Evolutionary conservation across 495 filamentous ascomycete genomes (phyloP).

Genomic region (Aspergillus conjunctus): DNA sequence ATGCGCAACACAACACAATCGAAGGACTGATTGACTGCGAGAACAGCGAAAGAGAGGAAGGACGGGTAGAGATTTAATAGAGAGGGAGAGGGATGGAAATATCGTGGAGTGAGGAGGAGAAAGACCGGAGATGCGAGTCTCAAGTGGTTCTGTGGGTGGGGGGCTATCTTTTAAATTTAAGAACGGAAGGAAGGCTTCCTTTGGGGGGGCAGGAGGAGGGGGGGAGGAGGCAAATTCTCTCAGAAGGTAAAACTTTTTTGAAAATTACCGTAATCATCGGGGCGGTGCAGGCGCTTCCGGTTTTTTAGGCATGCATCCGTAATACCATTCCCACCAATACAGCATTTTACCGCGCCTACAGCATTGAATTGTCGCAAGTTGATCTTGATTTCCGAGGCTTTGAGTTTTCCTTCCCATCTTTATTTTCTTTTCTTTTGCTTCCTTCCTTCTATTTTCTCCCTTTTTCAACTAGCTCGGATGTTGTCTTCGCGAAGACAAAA

Average conservation of each 20-base stretch:
- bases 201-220: slow-evolving; percentile 13
- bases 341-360: neutral
- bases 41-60: slow-evolving; percentile 16
- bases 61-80: slow-evolving; percentile 16
- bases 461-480: neutral
- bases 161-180: slow-evolving; percentile 26
- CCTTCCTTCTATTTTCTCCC: slow-evolving; percentile 1
- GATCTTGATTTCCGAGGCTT: slow-evolving; percentile 4
- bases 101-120: slow-evolving; percentile 17
- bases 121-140: slow-evolving; percentile 26
- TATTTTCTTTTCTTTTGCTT: neutral
- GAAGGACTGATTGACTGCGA: slow-evolving; percentile 16
- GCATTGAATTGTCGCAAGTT: slow-evolving; percentile 3
- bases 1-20: slow-evolving; percentile 20
- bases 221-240: slow-evolving; percentile 8
- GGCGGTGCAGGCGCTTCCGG: slow-evolving; percentile 14
- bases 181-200: slow-evolving; percentile 13
- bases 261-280: slow-evolving; percentile 20
- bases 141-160: slow-evolving; percentile 24
- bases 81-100: slow-evolving; percentile 12
- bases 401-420: neutral
- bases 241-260: slow-evolving; percentile 14
- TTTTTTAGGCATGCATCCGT: slow-evolving; percentile 1
- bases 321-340: slow-evolving; percentile 1
- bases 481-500: slow-evolving; percentile 4